Evolutionary conservation across 768 basidiomycete species (phyloP).

Genomic region (Mrakia frigida): DNA sequence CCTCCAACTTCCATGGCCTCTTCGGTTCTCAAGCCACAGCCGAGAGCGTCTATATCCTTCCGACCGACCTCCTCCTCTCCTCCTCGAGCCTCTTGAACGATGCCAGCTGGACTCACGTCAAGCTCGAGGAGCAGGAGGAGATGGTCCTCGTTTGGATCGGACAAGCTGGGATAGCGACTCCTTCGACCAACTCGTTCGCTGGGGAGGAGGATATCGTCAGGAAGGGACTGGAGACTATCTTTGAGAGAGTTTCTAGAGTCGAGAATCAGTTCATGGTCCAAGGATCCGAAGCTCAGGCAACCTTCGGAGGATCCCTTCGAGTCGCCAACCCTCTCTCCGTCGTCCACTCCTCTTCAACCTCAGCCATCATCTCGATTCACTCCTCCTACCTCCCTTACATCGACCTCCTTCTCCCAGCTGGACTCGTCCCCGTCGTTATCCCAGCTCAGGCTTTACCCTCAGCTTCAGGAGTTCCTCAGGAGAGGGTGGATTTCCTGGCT

Average conservation of each 20-base stretch:
- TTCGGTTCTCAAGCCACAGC: slow-evolving; percentile 73
- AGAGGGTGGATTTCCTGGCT: slow-evolving; percentile 56
- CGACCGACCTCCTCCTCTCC: background rate
- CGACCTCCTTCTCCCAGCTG: slow-evolving; percentile 62
- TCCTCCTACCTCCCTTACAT: slow-evolving; percentile 43
- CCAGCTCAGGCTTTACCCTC: slow-evolving; percentile 48
- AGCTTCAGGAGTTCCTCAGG: slow-evolving; percentile 54
- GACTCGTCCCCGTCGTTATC: slow-evolving; percentile 65
- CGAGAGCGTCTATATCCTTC: slow-evolving; percentile 51
- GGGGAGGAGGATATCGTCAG: background rate
- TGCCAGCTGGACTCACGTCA: background rate
- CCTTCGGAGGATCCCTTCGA: background rate
- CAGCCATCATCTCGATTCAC: slow-evolving; percentile 41
- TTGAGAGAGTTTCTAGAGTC: background rate
- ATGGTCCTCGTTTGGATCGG: slow-evolving; percentile 23
- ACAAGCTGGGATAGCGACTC: slow-evolving; percentile 2
- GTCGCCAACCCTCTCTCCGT: slow-evolving; percentile 14
- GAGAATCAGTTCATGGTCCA: background rate
- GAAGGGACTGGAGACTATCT: background rate
- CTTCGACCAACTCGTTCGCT: background rate
- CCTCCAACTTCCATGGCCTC: slow-evolving; percentile 59
- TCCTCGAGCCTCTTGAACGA: background rate
- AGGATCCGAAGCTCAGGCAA: background rate
- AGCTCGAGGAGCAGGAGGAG: background rate
- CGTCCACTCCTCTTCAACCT: slow-evolving; percentile 35